Evolutionary conservation across 768 basidiomycete genomes (phyloP).

Genomic region (Trametes cubensis): DNA sequence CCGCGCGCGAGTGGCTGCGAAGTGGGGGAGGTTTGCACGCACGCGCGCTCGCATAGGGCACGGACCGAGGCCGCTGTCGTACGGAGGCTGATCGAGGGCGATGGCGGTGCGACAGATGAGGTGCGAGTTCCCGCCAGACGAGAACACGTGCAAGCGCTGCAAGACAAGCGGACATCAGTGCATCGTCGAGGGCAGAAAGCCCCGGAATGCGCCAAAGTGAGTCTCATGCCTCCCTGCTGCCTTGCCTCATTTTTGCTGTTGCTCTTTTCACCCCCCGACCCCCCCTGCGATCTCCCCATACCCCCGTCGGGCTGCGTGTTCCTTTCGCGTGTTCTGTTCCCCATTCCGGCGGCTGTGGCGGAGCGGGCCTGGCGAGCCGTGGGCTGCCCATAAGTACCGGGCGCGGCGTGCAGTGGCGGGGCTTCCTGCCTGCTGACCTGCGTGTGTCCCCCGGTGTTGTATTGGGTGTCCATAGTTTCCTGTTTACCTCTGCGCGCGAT

Average conservation of each 20-base stretch:
- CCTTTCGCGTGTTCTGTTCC: conserved; percentile 8
- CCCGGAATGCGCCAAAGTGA: conserved; percentile 79
- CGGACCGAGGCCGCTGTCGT: conserved; percentile 13
- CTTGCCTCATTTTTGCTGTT: not conserved
- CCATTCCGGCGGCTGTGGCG: conserved; percentile 15
- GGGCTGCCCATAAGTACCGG: conserved; percentile 5
- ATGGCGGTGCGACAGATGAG: conserved; percentile 63
- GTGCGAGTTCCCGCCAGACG: conserved; percentile 75
- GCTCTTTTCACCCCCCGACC: too few relatives aligned
- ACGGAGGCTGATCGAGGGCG: conserved; percentile 17
- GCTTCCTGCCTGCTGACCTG: conserved; percentile 7
- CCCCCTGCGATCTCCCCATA: too few relatives aligned
- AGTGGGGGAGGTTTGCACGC: not conserved
- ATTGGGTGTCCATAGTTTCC: not conserved
- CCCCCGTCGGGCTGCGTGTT: not conserved
- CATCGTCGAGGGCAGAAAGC: conserved; percentile 83
- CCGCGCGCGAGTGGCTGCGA: not conserved
- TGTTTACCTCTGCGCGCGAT: not conserved
- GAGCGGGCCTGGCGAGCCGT: conserved; percentile 3
- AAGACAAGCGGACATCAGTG: conserved; percentile 72
- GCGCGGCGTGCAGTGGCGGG: conserved; percentile 5
- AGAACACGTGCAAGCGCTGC: conserved; percentile 80
- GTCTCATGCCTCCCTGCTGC: conserved; percentile 35
- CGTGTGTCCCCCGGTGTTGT: not conserved
- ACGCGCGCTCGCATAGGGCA: not conserved